Evolutionary conservation across 2,329 filamentous ascomycete genomes (phyloP), one percentile per base, ranked within the genome.

Genomic region (Colletotrichum tofieldiae): DNA sequence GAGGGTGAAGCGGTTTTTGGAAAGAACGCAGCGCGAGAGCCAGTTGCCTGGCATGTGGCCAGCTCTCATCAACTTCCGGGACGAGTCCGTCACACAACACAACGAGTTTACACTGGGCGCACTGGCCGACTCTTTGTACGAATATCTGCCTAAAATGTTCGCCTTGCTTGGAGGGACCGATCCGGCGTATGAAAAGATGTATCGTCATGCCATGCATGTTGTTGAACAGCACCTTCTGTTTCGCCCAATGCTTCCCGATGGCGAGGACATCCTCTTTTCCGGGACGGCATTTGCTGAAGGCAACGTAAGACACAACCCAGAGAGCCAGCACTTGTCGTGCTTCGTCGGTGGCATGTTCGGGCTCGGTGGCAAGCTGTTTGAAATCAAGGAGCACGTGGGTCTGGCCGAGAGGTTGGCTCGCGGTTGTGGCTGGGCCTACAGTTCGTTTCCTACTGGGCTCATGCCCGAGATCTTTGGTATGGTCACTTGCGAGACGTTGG

Each of bases 1-100:
- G 51, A 86, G 89, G 11, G 89, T 95, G 68, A 94, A 92, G 75
- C 86, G 93, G 67, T 85, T 91, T 20, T 88, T 95, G 72, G 87
- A 92, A 70, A 81, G 84, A 8, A 88, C 88, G 71, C 93, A 96
- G 82, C 88, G 89, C 73, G 81, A 86, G n/a, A 95, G 93, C 0
- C 84, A 82, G 20, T 80, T 95, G 2, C 93, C 93, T 0, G 93
- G 93, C 0, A 86, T 95, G 81, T 95, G 93, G 92, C 93, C 93
- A 1, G 85, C 90, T 54, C 84, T 83, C 66, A 81, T 94, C n/a
- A 91, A 92, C 77, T 89, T 78, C 87, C 86, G 73, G 84, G 86
- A 61, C 86, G 86, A 80, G 80, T 85, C 79, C 78, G 84, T 84
- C 59, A 37, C 32, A 12, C 45, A 52, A 14, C 63, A 73, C 71